These are phyloP conservation scores for Corymbia calophylla DNA, from an alignment of 441 rosid species.

Conservation along the genomic window DNA sequence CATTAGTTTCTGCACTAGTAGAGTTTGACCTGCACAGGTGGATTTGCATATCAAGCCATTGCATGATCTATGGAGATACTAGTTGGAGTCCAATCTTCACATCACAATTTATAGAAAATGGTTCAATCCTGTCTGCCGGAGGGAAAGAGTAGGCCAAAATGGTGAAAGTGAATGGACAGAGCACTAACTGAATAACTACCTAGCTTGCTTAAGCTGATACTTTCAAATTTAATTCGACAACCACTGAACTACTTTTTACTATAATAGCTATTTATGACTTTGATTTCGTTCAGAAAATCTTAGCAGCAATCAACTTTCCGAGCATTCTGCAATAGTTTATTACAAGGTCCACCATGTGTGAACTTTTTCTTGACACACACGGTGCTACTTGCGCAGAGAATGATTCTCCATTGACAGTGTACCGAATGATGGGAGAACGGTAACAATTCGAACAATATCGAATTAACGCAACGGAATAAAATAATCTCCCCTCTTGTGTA, in stretches of 20 bases:
- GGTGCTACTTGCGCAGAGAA: fast-evolving
- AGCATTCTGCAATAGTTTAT: background rate
- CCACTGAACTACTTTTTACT: background rate
- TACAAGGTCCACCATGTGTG: too few relatives aligned
- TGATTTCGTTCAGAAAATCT: background rate
- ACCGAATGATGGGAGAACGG: too few relatives aligned
- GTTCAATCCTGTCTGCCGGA: background rate
- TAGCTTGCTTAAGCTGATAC: background rate
- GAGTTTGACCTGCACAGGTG: slow-evolving; percentile 2
- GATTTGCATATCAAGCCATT: background rate
- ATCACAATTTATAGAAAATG: background rate
- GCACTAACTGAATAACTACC: background rate
- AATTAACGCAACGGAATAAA: too few relatives aligned
- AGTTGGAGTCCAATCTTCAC: background rate
- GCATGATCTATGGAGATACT: background rate
- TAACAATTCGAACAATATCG: too few relatives aligned
- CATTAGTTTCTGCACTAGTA: background rate
- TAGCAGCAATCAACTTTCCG: background rate
- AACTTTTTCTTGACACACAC: too few relatives aligned
- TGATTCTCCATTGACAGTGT: background rate
- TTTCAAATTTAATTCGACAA: background rate
- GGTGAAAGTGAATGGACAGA: background rate
- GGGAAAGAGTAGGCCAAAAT: background rate
- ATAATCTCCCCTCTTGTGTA: too few relatives aligned
- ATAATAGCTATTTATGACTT: background rate